Conservation (phyloP, 768 basidiomycete species). For the Clitopilus hobsonii region DNA sequence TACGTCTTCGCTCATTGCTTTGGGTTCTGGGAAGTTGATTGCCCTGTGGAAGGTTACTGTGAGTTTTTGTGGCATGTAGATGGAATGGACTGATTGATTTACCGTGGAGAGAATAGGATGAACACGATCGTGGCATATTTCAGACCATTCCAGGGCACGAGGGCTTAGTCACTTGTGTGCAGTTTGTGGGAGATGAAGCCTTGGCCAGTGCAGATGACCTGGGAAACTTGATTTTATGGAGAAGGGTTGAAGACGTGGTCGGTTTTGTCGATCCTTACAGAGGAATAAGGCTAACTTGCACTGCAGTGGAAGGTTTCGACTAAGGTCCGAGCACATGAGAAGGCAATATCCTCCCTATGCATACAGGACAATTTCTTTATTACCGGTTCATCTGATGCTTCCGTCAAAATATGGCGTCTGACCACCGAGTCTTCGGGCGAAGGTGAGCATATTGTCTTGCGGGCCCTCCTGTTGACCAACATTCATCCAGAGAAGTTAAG, state of each 20-base stretch:
- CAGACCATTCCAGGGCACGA: conserved; percentile 75
- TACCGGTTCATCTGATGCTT: conserved; percentile 82
- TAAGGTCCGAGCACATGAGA: conserved; percentile 55
- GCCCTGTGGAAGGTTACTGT: conserved; percentile 42
- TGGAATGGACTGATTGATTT: background rate
- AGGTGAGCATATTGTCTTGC: background rate
- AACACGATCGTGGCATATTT: conserved; percentile 47
- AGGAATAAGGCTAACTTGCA: conserved; percentile 12
- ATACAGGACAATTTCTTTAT: conserved; percentile 45
- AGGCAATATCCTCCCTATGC: conserved; percentile 67
- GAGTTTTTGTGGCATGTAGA: conserved; percentile 8
- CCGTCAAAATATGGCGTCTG: conserved; percentile 73
- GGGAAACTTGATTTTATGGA: conserved; percentile 68
- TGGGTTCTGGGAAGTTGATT: conserved; percentile 42
- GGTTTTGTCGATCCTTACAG: conserved; percentile 15
- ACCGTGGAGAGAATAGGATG: conserved; percentile 30
- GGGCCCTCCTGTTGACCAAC: background rate
- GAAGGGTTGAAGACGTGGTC: conserved; percentile 35
- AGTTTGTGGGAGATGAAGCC: conserved; percentile 47
- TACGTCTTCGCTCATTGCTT: conserved; percentile 35
- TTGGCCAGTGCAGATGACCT: conserved; percentile 75
- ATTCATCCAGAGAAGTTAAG: conserved; percentile 27
- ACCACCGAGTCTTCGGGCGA: background rate
- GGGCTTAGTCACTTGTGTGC: conserved; percentile 71
- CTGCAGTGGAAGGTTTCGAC: conserved; percentile 52